Percentiles rank a stretch among this genome's conserved stretches.
Conservation (phyloP, 2,329 filamentous ascomycete genomes). For the Ascochyta rabiei region DNA sequence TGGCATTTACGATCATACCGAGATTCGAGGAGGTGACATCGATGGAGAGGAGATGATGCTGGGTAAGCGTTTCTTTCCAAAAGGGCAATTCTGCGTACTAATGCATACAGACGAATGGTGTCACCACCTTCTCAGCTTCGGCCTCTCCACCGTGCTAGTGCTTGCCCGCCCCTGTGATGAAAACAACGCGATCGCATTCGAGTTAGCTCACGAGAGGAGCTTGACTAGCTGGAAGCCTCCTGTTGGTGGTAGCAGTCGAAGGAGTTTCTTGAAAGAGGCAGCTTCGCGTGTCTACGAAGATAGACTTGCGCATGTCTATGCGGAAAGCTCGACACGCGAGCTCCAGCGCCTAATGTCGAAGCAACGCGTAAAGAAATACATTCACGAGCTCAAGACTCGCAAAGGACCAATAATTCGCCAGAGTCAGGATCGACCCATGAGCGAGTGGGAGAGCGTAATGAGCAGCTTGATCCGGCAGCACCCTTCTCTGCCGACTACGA, state of each 20-base stretch:
- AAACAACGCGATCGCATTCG: conserved; percentile 55
- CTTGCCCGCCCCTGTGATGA: conserved; percentile 52
- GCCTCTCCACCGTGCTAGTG: conserved; percentile 61
- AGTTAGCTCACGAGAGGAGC: conserved; percentile 59
- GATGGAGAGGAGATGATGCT: conserved; percentile 60
- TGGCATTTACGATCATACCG: conserved; percentile 61
- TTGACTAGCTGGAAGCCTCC: conserved; percentile 63
- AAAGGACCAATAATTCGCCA: conserved; percentile 45
- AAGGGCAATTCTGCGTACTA: conserved; percentile 9
- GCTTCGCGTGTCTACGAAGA: conserved; percentile 65
- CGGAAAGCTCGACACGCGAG: conserved; percentile 42
- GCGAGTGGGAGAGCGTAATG: conserved; percentile 47
- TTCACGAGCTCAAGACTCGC: conserved; percentile 50
- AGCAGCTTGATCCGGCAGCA: conserved; percentile 34
- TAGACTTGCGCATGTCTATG: conserved; percentile 48
- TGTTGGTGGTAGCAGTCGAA: conserved; percentile 53
- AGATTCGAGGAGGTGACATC: conserved; percentile 56
- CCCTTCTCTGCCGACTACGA: conserved; percentile 22
- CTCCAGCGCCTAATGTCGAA: conserved; percentile 50
- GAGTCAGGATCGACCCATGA: conserved; percentile 51
- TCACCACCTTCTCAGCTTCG: conserved; percentile 64
- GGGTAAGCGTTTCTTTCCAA: conserved; percentile 44
- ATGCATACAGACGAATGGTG: conserved; percentile 63
- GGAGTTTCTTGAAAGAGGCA: conserved; percentile 66
- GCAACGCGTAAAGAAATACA: conserved; percentile 51